Base-by-base conservation (phyloP, 2,329 filamentous ascomycete genomes). In the Verticillium isaacii region DNA sequence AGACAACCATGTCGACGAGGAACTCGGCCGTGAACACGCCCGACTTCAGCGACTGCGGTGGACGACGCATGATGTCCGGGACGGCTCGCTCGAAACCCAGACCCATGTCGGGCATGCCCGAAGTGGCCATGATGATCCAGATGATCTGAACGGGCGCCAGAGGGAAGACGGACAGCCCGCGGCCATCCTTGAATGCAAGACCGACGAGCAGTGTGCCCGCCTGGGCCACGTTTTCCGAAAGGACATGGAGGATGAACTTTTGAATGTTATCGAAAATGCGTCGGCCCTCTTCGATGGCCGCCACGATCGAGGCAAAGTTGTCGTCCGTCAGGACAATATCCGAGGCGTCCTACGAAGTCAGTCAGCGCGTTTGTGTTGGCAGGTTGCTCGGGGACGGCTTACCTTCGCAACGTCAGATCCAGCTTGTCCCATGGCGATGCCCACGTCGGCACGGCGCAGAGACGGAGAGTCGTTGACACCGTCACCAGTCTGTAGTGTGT, bases 101-200 rank as follows among this genome's bases (percentile, higher is more conserved):
- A 64, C 90, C 90, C 86, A 92, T 91, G 66, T 91, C 90, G 1
- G 89, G 89, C 67, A 92, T 80, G 23, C 86, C 87, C 56, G 87
- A 90, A 0, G 89, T 93, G 59, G 91, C 83, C 88, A 92, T 92
- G 71, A 92, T 92, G 66, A 93, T 88, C 90, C 89, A 93, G 57
- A 93, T 80, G 65, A 92, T 91, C 67, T 92, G 86, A n/a, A 92
- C 87, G 0, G 89, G 89, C 0, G 88, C 80, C 2, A 92, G 81
- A 0, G 89, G 89, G 71, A 92, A 92, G 5, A 92, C 89, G 0
- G 89, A 92, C 15, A 90, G 78, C 1, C 82, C 78, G 14, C 78
- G 78, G 2, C 70, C 64, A 67, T 92, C 89, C 74, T 91, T 91
- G 78, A 92, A 92, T 0, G 80, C 85, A 1, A 92, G 82, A 59